A percentile compares a stretch with the other conserved stretches of the same genome.
phyloP scores from a whole-genome alignment of 2,329 filamentous ascomycete species.

The Fusarium sp. region DNA sequence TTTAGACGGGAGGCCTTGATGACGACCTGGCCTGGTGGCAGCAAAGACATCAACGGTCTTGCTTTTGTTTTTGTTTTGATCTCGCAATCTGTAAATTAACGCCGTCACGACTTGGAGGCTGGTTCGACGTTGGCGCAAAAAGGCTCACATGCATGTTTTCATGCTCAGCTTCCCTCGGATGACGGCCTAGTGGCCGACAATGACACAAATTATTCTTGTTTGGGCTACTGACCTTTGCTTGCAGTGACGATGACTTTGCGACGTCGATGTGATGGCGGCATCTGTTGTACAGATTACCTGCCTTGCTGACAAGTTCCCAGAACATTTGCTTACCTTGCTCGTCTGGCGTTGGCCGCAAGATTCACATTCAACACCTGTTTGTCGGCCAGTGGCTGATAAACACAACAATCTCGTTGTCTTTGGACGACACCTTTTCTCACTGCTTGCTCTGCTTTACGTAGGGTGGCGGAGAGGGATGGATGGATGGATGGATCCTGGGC shows the following conservation, averaged over 20 bases:
- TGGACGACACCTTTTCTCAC: constrained; percentile 62
- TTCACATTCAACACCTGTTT: constrained; percentile 19
- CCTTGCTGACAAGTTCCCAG: constrained; percentile 12
- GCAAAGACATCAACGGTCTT: constrained; percentile 14
- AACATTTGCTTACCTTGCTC: background rate
- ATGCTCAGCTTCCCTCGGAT: constrained; percentile 28
- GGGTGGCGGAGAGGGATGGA: constrained; percentile 62
- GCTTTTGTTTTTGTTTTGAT: constrained; percentile 7
- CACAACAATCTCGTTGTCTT: constrained; percentile 34
- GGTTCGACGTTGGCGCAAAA: constrained; percentile 25
- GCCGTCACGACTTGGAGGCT: constrained; percentile 38
- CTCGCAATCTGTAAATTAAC: constrained; percentile 42
- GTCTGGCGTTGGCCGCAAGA: constrained; percentile 2
- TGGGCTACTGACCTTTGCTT: constrained; percentile 44
- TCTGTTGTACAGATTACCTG: background rate
- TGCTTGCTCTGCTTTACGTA: constrained; percentile 60
- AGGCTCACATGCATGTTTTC: background rate
- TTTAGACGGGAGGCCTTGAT: constrained; percentile 19
- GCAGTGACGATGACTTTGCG: constrained; percentile 45
- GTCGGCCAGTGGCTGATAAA: constrained; percentile 34
- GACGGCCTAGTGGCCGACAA: constrained; percentile 43
- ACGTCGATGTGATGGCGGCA: constrained; percentile 25
- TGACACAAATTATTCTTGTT: constrained; percentile 39
- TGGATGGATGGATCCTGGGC: background rate
- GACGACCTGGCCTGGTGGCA: constrained; percentile 6